Percentiles rank a stretch among this genome's conserved stretches.
These are phyloP conservation scores for Boletus sp. DNA, from an alignment of 768 basidiomycete genomes.

Conservation along the genomic window DNA sequence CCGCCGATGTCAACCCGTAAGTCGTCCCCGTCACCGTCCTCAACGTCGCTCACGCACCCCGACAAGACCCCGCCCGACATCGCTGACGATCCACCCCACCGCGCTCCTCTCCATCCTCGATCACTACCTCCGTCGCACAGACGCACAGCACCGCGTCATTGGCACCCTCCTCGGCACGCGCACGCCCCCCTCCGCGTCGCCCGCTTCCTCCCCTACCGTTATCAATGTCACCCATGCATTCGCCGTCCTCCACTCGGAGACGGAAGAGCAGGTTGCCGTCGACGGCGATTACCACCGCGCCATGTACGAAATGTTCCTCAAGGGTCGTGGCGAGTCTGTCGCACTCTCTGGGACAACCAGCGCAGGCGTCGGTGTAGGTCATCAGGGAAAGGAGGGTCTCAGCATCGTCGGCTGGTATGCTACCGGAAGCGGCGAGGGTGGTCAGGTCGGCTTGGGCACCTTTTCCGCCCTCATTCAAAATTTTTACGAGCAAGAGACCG, in stretches of 20 bases:
- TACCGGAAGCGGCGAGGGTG: slow-evolving; percentile 66
- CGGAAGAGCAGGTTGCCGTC: slow-evolving; percentile 89
- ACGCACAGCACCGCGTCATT: slow-evolving; percentile 84
- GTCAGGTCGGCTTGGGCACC: slow-evolving; percentile 61
- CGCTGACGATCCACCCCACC: slow-evolving; percentile 84
- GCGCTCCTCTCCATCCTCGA: slow-evolving; percentile 95
- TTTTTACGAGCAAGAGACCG: slow-evolving; percentile 92
- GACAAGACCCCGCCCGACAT: slow-evolving; percentile 64
- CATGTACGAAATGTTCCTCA: slow-evolving; percentile 84
- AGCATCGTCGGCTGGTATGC: slow-evolving; percentile 91
- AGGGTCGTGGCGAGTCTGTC: slow-evolving; percentile 53
- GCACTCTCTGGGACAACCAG: slow-evolving; percentile 10
- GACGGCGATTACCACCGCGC: slow-evolving; percentile 95
- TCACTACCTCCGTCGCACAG: slow-evolving; percentile 88
- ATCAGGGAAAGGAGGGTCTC: slow-evolving; percentile 56
- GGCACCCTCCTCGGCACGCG: slow-evolving; percentile 91
- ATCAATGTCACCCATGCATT: slow-evolving; percentile 84
- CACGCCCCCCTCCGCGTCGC: slow-evolving; percentile 38
- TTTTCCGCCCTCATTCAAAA: slow-evolving; percentile 98
- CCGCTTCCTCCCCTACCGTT: slow-evolving; percentile 2
- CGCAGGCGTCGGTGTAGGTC: slow-evolving; percentile 20
- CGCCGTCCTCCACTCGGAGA: slow-evolving; percentile 91
- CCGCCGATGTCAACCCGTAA: slow-evolving; percentile 36
- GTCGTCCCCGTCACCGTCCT: slow-evolving; percentile 5
- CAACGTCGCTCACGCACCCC: neutral